Evolutionary conservation across 1,284 basidiomycete genomes (phyloP).

Genomic region (Cutaneotrichosporon sp.): DNA sequence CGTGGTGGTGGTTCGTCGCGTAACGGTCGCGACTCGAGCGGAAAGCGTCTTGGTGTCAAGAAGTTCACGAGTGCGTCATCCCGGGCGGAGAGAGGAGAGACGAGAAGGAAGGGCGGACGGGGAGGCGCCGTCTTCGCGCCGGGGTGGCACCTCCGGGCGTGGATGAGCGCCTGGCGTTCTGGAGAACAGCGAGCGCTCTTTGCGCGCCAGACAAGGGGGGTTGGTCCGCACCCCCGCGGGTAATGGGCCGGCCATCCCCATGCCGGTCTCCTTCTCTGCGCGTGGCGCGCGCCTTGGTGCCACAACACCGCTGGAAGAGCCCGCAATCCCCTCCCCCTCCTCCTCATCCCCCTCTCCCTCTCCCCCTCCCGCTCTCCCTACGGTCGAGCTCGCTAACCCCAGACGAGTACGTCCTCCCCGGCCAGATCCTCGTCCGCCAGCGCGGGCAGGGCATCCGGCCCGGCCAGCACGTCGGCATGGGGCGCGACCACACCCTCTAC

Average conservation of each 20-base stretch:
- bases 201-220: no score
- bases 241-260: no score
- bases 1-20: conserved; percentile 87
- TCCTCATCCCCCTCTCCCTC: neutral
- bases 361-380: neutral
- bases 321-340: neutral
- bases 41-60: conserved; percentile 88
- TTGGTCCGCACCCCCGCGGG: no score
- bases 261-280: no score
- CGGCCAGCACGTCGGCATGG: conserved; percentile 86
- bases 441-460: conserved; percentile 86
- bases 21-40: conserved; percentile 87
- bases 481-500: conserved; percentile 88
- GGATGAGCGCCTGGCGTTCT: no score
- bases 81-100: no score
- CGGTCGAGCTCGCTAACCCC: conserved; percentile 9
- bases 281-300: no score
- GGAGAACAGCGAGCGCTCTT: no score
- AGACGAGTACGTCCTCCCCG: conserved; percentile 87
- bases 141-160: no score
- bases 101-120: neutral
- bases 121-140: no score
- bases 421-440: conserved; percentile 91
- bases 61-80: conserved; percentile 77
- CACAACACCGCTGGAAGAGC: no score